These are phyloP conservation scores for Pseudonitzschia multiseries DNA, from an alignment of 108 stramenopile species.

Conservation along the genomic window DNA sequence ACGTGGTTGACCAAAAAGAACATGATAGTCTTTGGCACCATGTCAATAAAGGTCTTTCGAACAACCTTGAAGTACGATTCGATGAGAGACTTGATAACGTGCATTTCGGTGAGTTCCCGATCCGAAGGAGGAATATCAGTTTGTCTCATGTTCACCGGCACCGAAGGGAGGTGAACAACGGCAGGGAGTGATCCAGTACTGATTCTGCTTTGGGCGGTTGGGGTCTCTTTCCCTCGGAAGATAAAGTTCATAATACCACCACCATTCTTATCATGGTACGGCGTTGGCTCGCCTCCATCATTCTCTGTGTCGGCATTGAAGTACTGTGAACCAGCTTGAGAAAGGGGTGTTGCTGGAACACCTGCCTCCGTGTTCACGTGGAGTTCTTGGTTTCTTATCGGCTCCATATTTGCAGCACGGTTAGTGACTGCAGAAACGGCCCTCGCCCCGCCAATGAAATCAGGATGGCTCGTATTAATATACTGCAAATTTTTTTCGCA, in stretches of 20 bases:
- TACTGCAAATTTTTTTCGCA: conserved; percentile 43
- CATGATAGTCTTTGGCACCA: conserved; percentile 99
- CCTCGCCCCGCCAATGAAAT: conserved; percentile 94
- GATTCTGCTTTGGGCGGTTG: conserved; percentile 23
- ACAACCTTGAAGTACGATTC: conserved; percentile 95
- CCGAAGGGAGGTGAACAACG: conserved; percentile 93
- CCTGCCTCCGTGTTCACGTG: conserved; percentile 34
- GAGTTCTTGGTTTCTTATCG: conserved; percentile 8
- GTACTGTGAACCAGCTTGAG: conserved; percentile 54
- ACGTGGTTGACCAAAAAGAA: conserved; percentile 96
- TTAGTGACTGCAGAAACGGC: conserved; percentile 89
- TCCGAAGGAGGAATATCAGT: conserved; percentile 89
- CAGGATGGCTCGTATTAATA: conserved; percentile 98
- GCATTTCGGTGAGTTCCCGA: conserved; percentile 87
- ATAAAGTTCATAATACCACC: conserved; percentile 93
- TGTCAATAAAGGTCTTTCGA: conserved; percentile 94
- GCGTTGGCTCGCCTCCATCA: conserved; percentile 40
- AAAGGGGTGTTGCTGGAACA: conserved; percentile 49
- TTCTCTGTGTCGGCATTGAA: conserved; percentile 47
- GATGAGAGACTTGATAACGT: conserved; percentile 95
- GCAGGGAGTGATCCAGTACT: conserved; percentile 53
- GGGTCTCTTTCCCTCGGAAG: conserved; percentile 69
- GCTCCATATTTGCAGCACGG: conserved; percentile 45
- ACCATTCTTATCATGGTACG: conserved; percentile 43
- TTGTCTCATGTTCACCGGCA: conserved; percentile 92